These are phyloP conservation scores for Umbilicus rupestris DNA, from an alignment of 164 flowering plant genomes.

Conservation along the genomic window DNA sequence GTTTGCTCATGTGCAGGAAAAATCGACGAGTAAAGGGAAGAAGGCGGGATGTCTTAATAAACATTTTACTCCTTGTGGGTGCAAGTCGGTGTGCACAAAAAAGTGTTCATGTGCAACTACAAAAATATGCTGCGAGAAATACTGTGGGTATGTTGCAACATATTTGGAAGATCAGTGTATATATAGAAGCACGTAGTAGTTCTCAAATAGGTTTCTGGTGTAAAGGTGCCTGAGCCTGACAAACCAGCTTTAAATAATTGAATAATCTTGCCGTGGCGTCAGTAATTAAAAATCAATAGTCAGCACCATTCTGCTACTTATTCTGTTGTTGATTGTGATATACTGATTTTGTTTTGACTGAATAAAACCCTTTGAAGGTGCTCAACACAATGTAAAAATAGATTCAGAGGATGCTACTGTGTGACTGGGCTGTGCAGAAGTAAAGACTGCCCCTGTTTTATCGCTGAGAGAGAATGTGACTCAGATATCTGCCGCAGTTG, in stretches of 20 bases:
- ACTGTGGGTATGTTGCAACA: not conserved
- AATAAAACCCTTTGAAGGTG: not conserved
- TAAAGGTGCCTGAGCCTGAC: too few relatives aligned
- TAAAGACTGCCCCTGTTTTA: not conserved
- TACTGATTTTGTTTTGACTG: not conserved
- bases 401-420: slow-evolving; percentile 1
- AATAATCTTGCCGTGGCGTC: too few relatives aligned
- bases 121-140: not conserved
- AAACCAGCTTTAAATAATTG: too few relatives aligned
- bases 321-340: not conserved
- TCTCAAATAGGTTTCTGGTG: too few relatives aligned
- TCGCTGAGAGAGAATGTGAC: slow-evolving; percentile 3
- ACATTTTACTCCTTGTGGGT: not conserved
- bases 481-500: not conserved
- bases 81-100: not conserved
- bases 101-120: not conserved
- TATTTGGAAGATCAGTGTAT: not conserved
- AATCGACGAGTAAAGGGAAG: not conserved
- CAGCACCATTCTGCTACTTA: not conserved
- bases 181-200: not conserved
- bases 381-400: not conserved
- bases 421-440: not conserved
- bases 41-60: not conserved
- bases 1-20: not conserved
- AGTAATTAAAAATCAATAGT: not conserved